phyloP scores from a whole-genome alignment of 2,329 filamentous ascomycete species.

The Didymella glomerata region DNA sequence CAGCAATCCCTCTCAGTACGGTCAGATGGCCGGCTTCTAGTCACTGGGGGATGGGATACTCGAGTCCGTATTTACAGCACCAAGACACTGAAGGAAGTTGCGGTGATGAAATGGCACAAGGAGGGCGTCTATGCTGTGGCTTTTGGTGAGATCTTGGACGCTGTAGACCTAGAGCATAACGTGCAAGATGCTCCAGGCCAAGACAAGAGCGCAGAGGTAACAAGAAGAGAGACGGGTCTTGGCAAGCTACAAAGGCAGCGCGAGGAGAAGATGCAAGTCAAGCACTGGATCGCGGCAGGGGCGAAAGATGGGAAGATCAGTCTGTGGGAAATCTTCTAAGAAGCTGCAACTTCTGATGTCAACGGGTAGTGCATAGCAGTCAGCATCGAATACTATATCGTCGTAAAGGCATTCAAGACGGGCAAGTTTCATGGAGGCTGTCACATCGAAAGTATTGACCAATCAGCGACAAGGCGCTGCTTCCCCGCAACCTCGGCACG shows the following conservation, averaged over 20 bases:
- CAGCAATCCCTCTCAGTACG: conserved; percentile 83
- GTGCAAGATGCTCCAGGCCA: neutral
- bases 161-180: conserved; percentile 9
- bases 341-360: neutral
- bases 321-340: conserved; percentile 87
- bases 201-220: neutral
- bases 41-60: conserved; percentile 92
- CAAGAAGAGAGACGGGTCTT: conserved; percentile 29
- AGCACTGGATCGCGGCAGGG: conserved; percentile 90
- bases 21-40: conserved; percentile 82
- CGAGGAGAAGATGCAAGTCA: conserved; percentile 66
- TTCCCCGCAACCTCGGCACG: conserved; percentile 34
- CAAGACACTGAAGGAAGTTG: conserved; percentile 84
- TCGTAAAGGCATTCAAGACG: neutral
- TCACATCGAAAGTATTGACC: conserved; percentile 2
- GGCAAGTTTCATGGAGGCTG: neutral
- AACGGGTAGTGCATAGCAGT: neutral
- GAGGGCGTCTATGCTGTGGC: conserved; percentile 84
- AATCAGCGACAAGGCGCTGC: conserved; percentile 10
- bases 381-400: neutral
- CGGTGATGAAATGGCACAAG: conserved; percentile 93
- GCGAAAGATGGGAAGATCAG: conserved; percentile 96
- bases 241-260: conserved; percentile 45
- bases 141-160: conserved; percentile 64
- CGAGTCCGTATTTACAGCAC: conserved; percentile 81